Conservation (phyloP, 1,139 yeast genomes). For the Yamadazyma dendronema region DNA sequence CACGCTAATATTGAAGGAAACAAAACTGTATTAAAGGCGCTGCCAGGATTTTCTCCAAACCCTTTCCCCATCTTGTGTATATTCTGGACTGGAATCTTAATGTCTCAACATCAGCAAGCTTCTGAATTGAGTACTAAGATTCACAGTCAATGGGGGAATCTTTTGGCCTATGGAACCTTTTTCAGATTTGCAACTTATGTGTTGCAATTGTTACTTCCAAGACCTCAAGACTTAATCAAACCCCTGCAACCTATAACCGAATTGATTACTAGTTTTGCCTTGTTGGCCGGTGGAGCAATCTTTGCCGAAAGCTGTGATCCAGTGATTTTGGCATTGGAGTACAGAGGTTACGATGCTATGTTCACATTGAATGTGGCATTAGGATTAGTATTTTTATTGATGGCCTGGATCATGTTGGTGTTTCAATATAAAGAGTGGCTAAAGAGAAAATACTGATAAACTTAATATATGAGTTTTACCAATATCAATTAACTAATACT, state of each 20-base stretch:
- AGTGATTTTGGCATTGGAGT: constrained; percentile 76
- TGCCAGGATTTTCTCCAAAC: constrained; percentile 80
- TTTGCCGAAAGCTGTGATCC: constrained; percentile 93
- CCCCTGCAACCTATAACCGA: constrained; percentile 75
- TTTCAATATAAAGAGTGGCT: constrained; percentile 63
- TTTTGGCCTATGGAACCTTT: constrained; percentile 74
- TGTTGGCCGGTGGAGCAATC: constrained; percentile 84
- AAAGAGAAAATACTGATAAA: constrained; percentile 9
- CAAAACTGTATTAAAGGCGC: constrained; percentile 33
- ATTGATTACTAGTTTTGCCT: constrained; percentile 69
- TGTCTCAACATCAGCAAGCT: constrained; percentile 93
- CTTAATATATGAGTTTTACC: constrained; percentile 1
- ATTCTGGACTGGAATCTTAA: constrained; percentile 94
- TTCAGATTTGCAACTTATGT: constrained; percentile 72
- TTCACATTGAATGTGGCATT: constrained; percentile 83
- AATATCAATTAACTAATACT: too few relatives aligned
- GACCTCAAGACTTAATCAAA: constrained; percentile 35
- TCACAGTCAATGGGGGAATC: constrained; percentile 89
- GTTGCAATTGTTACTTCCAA: constrained; percentile 53
- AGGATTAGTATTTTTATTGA: constrained; percentile 73
- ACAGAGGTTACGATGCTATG: constrained; percentile 84
- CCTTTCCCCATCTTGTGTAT: constrained; percentile 93
- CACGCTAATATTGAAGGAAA: constrained; percentile 24
- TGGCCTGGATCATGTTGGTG: constrained; percentile 85
- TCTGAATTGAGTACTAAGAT: constrained; percentile 71